Evolutionary conservation across 768 basidiomycete species (phyloP).

Genomic region (Leccinum disarticulatum): DNA sequence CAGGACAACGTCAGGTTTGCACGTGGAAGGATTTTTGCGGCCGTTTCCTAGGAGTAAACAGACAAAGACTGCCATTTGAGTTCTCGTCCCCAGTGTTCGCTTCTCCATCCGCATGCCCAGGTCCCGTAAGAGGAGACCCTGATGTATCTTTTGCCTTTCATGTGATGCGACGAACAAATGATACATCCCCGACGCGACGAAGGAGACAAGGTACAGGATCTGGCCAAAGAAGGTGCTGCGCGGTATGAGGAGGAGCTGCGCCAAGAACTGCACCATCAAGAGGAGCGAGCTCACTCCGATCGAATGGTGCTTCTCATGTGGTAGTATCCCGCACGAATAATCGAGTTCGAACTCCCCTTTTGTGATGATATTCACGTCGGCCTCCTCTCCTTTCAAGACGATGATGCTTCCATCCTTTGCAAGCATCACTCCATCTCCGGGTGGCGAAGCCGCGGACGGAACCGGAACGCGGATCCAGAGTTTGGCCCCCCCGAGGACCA

Average conservation of each 20-base stretch:
- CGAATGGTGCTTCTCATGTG: constrained; percentile 4
- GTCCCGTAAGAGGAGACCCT: constrained; percentile 14
- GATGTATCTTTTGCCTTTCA: constrained; percentile 28
- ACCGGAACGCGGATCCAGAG: constrained; percentile 24
- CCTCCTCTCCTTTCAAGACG: constrained; percentile 30
- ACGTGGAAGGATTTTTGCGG: not conserved
- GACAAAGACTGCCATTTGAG: constrained; percentile 30
- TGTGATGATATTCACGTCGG: constrained; percentile 29
- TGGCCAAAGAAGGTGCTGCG: constrained; percentile 34
- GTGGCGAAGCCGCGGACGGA: constrained; percentile 24
- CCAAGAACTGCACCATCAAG: constrained; percentile 29
- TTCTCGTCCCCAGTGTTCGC: constrained; percentile 21
- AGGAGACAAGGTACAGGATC: constrained; percentile 28
- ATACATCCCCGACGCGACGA: constrained; percentile 33
- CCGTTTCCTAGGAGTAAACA: constrained; percentile 23
- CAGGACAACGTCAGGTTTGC: constrained; percentile 8
- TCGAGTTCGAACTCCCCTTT: constrained; percentile 34
- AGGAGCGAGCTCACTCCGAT: constrained; percentile 28
- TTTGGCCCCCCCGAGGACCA: constrained; percentile 26
- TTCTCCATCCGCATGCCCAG: constrained; percentile 16
- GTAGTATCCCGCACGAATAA: constrained; percentile 11
- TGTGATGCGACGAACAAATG: constrained; percentile 32
- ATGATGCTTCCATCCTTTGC: constrained; percentile 20
- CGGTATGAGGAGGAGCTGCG: constrained; percentile 33
- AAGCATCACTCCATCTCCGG: constrained; percentile 33